Evolutionary conservation across 2,329 filamentous ascomycete genomes (phyloP).

Genomic region (Fusarium sp.): DNA sequence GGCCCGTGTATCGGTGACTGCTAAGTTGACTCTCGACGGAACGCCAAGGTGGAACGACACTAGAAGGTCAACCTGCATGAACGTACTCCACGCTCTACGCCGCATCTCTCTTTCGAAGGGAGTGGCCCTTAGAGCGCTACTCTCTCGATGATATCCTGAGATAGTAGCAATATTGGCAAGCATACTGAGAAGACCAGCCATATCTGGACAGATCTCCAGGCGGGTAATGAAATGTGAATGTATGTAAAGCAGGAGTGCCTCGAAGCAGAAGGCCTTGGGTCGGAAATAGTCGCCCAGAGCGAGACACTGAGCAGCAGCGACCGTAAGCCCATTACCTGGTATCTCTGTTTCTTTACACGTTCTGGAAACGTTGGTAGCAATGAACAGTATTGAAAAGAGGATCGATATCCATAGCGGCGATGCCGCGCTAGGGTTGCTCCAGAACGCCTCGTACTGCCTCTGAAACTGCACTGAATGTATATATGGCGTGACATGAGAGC

Average conservation of each 20-base stretch:
- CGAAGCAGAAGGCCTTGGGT: neutral
- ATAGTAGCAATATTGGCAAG: neutral
- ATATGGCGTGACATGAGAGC: neutral
- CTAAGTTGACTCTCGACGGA: neutral
- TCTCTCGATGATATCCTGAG: neutral
- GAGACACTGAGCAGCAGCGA: neutral
- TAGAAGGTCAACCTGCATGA: neutral
- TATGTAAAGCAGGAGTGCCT: neutral
- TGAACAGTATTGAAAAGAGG: neutral
- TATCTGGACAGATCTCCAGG: neutral
- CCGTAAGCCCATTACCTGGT: neutral
- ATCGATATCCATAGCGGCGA: neutral
- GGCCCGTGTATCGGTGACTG: neutral
- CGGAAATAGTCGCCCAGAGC: neutral
- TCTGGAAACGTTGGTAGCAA: neutral
- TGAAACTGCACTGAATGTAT: neutral
- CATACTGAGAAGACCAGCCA: neutral
- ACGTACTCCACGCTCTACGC: neutral
- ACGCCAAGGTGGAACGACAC: neutral
- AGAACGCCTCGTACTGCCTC: slow-evolving; percentile 1
- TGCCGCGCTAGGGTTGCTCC: neutral
- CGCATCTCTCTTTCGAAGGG: neutral
- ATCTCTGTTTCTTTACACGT: neutral
- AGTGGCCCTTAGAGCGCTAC: accelerated
- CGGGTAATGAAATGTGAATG: neutral